Conservation (phyloP, 73 alveolate genomes). For the Paramecium caudatum region DNA sequence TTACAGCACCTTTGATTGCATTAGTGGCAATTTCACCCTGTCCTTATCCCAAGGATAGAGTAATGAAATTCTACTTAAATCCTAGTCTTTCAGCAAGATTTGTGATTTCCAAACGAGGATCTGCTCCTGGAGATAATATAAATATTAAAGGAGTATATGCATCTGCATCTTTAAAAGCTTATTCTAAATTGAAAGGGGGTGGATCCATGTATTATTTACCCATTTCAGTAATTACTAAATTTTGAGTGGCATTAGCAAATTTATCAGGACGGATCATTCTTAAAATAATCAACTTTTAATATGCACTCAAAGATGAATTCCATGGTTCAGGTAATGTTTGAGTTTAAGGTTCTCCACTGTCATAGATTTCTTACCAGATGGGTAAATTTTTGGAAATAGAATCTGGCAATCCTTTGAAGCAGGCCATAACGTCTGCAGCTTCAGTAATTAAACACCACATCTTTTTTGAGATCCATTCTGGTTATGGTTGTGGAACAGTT, state of each 20-base stretch:
- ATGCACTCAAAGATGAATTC: slow-evolving; percentile 82
- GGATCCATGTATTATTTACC: slow-evolving; percentile 94
- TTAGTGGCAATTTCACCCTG: slow-evolving; percentile 95
- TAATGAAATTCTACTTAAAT: slow-evolving; percentile 83
- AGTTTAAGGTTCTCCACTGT: slow-evolving; percentile 88
- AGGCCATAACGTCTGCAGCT: slow-evolving; percentile 85
- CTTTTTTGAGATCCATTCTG: slow-evolving; percentile 93
- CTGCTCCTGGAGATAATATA: slow-evolving; percentile 99
- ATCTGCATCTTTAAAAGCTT: slow-evolving; percentile 94
- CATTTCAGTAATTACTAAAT: slow-evolving; percentile 91
- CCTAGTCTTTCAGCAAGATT: slow-evolving; percentile 91
- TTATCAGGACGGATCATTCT: slow-evolving; percentile 98
- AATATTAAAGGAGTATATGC: slow-evolving; percentile 94
- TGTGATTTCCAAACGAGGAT: slow-evolving; percentile 96
- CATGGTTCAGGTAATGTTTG: slow-evolving; percentile 94
- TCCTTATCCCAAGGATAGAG: slow-evolving; percentile 98
- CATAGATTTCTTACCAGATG: slow-evolving; percentile 94
- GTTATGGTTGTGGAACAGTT: slow-evolving; percentile 90
- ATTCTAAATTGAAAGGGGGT: slow-evolving; percentile 96
- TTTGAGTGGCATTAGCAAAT: slow-evolving; percentile 92
- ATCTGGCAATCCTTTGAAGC: slow-evolving; percentile 90
- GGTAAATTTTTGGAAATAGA: slow-evolving; percentile 87
- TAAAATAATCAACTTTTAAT: slow-evolving; percentile 88
- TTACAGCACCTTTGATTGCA: slow-evolving; percentile 94
- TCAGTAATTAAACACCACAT: slow-evolving; percentile 95